Evolutionary conservation across 2,329 filamentous ascomycete species (phyloP).

Genomic region (Nannizziopsis arthrosporioides): DNA sequence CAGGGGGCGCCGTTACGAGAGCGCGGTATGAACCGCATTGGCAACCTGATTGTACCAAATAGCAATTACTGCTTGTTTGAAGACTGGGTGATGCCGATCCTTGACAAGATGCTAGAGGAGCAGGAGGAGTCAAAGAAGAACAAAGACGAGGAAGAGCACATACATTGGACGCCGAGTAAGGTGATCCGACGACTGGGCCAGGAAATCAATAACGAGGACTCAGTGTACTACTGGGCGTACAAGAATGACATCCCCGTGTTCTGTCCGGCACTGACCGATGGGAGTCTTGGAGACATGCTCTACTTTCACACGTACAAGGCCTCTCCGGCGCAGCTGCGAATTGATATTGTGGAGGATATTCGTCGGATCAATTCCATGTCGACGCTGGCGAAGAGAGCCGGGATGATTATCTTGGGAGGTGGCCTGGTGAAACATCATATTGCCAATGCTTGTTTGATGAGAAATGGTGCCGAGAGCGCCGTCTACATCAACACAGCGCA

Average conservation of each 20-base stretch:
- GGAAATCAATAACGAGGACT: constrained; percentile 86
- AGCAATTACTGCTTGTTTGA: constrained; percentile 96
- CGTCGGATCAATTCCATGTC: constrained; percentile 84
- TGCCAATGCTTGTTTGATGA: constrained; percentile 93
- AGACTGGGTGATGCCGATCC: constrained; percentile 90
- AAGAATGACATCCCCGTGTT: constrained; percentile 96
- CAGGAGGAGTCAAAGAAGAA: constrained; percentile 67
- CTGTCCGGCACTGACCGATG: constrained; percentile 90
- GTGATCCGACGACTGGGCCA: constrained; percentile 80
- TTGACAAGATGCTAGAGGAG: constrained; percentile 88
- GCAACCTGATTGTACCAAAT: constrained; percentile 90
- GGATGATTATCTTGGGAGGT: constrained; percentile 91
- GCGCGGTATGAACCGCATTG: constrained; percentile 87
- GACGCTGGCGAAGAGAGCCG: constrained; percentile 72
- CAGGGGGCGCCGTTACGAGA: constrained; percentile 65
- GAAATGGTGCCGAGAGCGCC: constrained; percentile 90
- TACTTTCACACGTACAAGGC: constrained; percentile 96
- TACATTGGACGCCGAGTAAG: constrained; percentile 89
- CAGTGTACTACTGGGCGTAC: constrained; percentile 94
- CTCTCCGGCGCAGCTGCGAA: constrained; percentile 65
- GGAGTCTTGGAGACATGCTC: constrained; percentile 91
- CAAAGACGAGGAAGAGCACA: constrained; percentile 50
- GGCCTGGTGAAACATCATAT: constrained; percentile 98
- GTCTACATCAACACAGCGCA: constrained; percentile 97
- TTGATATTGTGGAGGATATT: constrained; percentile 92